Percentiles rank a stretch among this genome's conserved stretches.
Evolutionary conservation across 257 asterid genomes (phyloP).

Genomic region (Lycium barbarum): DNA sequence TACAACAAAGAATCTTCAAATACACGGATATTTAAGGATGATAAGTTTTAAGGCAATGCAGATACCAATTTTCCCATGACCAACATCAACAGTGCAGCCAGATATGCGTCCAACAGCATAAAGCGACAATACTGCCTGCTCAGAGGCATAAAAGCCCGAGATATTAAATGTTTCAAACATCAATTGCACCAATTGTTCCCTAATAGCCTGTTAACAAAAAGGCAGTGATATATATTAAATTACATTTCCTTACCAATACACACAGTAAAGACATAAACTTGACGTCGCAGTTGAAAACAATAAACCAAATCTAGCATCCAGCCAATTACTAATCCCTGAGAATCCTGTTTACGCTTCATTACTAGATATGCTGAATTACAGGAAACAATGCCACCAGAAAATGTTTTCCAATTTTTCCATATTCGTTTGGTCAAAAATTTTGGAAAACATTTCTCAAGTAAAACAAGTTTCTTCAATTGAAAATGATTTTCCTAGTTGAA

Average conservation of each 20-base stretch:
- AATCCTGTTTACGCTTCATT: not conserved
- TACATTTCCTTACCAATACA: not conserved
- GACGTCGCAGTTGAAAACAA: not conserved
- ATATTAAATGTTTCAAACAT: constrained; percentile 95
- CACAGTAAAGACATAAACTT: not conserved
- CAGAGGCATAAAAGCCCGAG: constrained; percentile 92
- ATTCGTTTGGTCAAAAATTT: no score
- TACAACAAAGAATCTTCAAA: not conserved
- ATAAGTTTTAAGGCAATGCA: not conserved
- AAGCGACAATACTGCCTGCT: constrained; percentile 93
- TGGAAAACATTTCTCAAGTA: no score
- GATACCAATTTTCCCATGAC: constrained; percentile 91
- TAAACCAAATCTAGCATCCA: constrained; percentile 18
- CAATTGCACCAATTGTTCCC: constrained; percentile 94
- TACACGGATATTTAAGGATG: not conserved
- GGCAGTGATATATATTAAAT: not conserved
- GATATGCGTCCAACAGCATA: constrained; percentile 97
- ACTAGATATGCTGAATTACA: not conserved
- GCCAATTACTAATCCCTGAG: not conserved
- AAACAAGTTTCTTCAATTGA: no score
- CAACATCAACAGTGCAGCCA: constrained; percentile 90
- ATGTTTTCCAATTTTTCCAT: no score
- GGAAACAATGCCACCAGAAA: not conserved
- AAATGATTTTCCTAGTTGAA: no score
- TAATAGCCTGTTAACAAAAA: constrained; percentile 62